Conservation (phyloP, 768 basidiomycete species). For the Rhizopogon rudus region DNA sequence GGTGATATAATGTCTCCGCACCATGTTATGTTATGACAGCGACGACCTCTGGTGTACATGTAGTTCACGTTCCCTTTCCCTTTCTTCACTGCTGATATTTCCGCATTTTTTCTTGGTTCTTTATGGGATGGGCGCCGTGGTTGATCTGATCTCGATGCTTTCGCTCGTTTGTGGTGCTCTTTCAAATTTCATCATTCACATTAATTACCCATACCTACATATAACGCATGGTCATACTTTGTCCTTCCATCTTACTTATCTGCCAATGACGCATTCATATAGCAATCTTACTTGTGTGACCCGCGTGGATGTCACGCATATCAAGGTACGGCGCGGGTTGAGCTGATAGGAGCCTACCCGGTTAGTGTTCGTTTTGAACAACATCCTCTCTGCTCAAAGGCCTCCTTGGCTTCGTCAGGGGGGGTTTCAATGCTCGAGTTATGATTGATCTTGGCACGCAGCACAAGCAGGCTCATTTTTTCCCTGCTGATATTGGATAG, state of each 20-base stretch:
- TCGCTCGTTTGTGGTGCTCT: conserved; percentile 24
- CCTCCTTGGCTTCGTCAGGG: no score
- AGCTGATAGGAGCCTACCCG: no score
- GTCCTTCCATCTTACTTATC: neutral
- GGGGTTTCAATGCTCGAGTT: no score
- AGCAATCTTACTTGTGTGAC: no score
- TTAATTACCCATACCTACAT: conserved; percentile 1
- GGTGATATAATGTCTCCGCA: conserved; percentile 10
- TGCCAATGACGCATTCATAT: neutral
- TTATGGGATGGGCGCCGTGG: conserved; percentile 12
- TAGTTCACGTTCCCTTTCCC: conserved; percentile 12
- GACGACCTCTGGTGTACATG: conserved; percentile 13
- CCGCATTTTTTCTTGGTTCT: conserved; percentile 17
- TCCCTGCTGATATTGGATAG: no score
- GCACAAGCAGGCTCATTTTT: no score
- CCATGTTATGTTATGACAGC: neutral
- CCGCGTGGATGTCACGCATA: no score
- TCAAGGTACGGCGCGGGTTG: no score
- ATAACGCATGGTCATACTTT: neutral
- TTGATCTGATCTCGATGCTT: conserved; percentile 14
- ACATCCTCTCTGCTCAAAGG: no score
- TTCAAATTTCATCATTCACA: neutral
- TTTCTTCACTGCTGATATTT: conserved; percentile 9
- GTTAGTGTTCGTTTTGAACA: no score
- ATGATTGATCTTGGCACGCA: no score